These are phyloP conservation scores for Sporothrix luriei DNA, from an alignment of 2,329 filamentous ascomycete genomes.

Conservation along the genomic window DNA sequence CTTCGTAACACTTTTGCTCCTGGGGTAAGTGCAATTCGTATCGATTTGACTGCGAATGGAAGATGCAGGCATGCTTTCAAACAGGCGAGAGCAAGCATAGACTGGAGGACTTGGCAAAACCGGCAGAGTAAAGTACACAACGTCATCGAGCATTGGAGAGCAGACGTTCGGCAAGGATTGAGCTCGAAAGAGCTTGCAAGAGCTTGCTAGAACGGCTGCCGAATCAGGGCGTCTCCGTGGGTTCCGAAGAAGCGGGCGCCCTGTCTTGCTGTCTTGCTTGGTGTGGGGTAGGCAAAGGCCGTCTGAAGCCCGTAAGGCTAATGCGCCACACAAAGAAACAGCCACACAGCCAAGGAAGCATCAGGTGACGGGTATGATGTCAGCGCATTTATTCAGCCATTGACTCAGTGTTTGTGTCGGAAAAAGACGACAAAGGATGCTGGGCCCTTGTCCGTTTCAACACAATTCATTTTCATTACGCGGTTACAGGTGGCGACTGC, in stretches of 20 bases:
- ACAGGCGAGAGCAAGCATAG: not conserved
- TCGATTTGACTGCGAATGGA: not conserved
- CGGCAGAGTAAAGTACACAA: constrained; percentile 1
- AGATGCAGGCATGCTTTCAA: not conserved
- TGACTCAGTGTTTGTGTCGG: not conserved
- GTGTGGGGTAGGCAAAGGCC: not conserved
- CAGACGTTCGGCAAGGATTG: constrained; percentile 13
- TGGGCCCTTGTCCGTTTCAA: not conserved
- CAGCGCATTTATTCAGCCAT: not conserved
- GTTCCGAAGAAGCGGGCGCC: not conserved
- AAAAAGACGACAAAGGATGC: not conserved
- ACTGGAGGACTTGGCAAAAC: not conserved
- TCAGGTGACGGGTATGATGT: not conserved
- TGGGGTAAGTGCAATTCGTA: too few species aligned
- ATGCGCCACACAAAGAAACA: not conserved
- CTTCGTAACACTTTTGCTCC: too few species aligned
- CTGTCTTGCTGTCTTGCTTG: not conserved
- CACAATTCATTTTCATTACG: not conserved
- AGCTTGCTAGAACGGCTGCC: not conserved
- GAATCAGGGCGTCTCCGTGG: not conserved
- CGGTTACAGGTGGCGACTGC: not conserved
- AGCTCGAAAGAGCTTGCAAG: constrained; percentile 6
- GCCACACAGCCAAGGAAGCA: not conserved
- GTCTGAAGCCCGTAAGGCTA: not conserved
- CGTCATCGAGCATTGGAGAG: not conserved